Base-by-base conservation (phyloP, 148 eudicot genomes). In the Agrostemma githago region DNA sequence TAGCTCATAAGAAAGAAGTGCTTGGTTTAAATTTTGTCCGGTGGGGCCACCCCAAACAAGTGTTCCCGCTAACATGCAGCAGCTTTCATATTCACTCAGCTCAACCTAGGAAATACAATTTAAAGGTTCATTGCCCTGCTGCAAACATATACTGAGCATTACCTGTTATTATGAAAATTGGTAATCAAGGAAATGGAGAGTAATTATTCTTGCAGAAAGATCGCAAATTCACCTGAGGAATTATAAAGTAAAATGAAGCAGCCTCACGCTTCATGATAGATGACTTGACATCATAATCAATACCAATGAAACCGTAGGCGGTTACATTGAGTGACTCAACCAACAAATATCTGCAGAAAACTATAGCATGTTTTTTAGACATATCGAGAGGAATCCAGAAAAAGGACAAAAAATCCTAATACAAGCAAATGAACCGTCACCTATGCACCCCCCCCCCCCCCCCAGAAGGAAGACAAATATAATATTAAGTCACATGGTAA, bases 251-350 rank as follows among this genome's bases (percentile, higher is more conserved):
- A 80, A 76, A 83, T 66, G 92, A 89, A 84, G 88, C 89, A 75
- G 66, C 83, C 68, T 75, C 83, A 66, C 61, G 84, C 86, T 79
- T 81, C 79, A 83, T 40, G 66, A 83, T 80, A 75, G 92, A 83
- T 62, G 88, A 78, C 34, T 77, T 74, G 71, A 79, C 53, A 78
- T 88, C 84, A 67, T 83, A 80, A 76, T 81, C 75, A 70, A 82
- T 60, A 84, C 86, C 91, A 78, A 74, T 74, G 79, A 88, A 92
- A 72, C 97, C 96, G 82, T 96, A 96, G 71, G 92, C 91, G 79
- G 73, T 82, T 59, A 86, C 78, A 74, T 79, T 76, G 79, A 78
- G 76, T 72, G 90, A 82, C 81, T 89, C 91, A 65, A 81, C 86
- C 77, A 88, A 82, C 73, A 84, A 80, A 78, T 74, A 90, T 80